Evolutionary conservation across 169 alveolate genomes (phyloP).

Genomic region (Cryptosporidium andersoni): DNA sequence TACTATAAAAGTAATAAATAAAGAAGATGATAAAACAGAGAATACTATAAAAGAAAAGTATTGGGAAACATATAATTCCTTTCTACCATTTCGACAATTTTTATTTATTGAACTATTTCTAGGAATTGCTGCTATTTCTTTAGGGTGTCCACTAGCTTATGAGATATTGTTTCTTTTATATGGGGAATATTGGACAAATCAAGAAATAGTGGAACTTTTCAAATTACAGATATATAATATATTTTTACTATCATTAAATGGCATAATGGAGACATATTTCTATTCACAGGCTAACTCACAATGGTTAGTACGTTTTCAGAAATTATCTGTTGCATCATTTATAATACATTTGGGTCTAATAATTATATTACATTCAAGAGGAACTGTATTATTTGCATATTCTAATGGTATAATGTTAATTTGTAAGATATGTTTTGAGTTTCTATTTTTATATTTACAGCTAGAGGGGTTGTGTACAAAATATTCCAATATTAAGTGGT

Average conservation of each 20-base stretch:
- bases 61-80: neutral
- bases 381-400: constrained; percentile 2
- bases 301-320: constrained; percentile 18
- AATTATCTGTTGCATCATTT: neutral
- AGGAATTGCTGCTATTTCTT: constrained; percentile 25
- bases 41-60: neutral
- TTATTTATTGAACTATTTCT: constrained; percentile 14
- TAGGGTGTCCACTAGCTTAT: constrained; percentile 35
- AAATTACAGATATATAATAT: constrained; percentile 10
- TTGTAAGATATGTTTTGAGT: constrained; percentile 8
- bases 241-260: constrained; percentile 25
- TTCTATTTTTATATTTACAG: neutral
- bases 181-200: constrained; percentile 32
- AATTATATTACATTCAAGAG: neutral
- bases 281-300: constrained; percentile 4
- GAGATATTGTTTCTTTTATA: constrained; percentile 6
- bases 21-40: neutral
- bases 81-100: constrained; percentile 48
- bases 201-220: constrained; percentile 8
- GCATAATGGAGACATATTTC: constrained; percentile 45
- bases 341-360: constrained; percentile 18
- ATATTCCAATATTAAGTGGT: no score
- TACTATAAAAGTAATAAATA: neutral
- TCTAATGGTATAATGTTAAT: constrained; percentile 3
- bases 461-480: no score